Evolutionary conservation across 2,329 filamentous ascomycete genomes (phyloP).

Genomic region (Curvularia spicifera): DNA sequence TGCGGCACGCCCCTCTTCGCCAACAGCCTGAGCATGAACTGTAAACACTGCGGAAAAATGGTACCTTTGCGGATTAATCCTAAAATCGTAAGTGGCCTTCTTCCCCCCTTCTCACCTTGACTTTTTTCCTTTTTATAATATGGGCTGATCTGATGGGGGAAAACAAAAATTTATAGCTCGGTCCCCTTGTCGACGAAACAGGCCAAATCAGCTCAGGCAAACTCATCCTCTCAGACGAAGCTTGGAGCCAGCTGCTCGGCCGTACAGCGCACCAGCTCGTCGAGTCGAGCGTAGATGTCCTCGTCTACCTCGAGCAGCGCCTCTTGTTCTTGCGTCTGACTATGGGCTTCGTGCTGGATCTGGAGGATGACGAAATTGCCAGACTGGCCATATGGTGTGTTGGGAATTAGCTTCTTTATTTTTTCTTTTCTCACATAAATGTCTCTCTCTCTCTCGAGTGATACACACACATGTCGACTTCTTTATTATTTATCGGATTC

Average conservation of each 20-base stretch:
- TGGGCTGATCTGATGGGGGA: no score
- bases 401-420: conserved; percentile 20
- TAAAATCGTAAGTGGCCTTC: conserved; percentile 40
- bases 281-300: conserved; percentile 43
- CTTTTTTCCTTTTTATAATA: no score
- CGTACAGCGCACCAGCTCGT: conserved; percentile 55
- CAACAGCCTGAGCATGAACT: conserved; percentile 52
- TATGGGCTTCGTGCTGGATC: conserved; percentile 62
- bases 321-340: conserved; percentile 61
- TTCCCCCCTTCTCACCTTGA: not conserved
- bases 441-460: no score
- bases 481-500: no score
- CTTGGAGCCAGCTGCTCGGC: conserved; percentile 61
- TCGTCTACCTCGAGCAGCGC: conserved; percentile 60
- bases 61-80: conserved; percentile 52
- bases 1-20: conserved; percentile 63
- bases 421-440: not conserved
- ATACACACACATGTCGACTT: no score
- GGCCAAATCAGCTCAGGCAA: conserved; percentile 60
- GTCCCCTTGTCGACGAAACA: conserved; percentile 61
- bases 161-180: conserved; percentile 38
- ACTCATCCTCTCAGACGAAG: conserved; percentile 60
- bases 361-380: conserved; percentile 39
- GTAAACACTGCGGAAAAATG: conserved; percentile 51
- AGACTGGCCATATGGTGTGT: conserved; percentile 45